phyloP scores from a whole-genome alignment of 176 grass and related monocot genomes.

The Luzula sylvatica region DNA sequence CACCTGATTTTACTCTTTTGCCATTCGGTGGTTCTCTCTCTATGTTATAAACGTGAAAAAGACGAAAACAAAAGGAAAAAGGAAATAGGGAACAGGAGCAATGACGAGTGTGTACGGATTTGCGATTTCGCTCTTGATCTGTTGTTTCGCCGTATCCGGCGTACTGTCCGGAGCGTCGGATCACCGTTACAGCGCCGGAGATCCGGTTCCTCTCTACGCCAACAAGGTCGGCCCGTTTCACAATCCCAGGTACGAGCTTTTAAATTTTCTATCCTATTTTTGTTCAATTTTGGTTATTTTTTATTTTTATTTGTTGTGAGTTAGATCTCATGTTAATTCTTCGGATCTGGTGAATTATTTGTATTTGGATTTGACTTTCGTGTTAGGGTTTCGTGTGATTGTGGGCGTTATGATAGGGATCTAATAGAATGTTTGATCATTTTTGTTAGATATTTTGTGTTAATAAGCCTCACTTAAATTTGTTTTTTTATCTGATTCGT shows the following conservation, averaged over 20 bases:
- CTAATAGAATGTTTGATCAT: neutral
- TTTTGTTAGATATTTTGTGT: neutral
- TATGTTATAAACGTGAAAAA: slow-evolving; percentile 6
- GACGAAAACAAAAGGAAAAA: slow-evolving; percentile 3
- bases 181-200: slow-evolving; percentile 70
- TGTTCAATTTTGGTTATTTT: slow-evolving; percentile 7
- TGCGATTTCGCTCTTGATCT: slow-evolving; percentile 27
- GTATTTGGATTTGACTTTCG: neutral
- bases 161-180: slow-evolving; percentile 48
- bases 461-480: neutral
- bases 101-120: neutral
- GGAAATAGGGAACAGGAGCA: slow-evolving; percentile 12
- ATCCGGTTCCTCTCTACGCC: slow-evolving; percentile 72
- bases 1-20: neutral
- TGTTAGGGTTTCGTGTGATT: neutral
- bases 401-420: neutral
- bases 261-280: too few species aligned
- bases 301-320: neutral
- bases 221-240: slow-evolving; percentile 95
- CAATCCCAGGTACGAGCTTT: slow-evolving; percentile 68
- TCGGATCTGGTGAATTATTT: neutral
- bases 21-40: slow-evolving; percentile 1
- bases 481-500: neutral
- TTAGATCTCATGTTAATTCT: neutral
- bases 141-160: slow-evolving; percentile 35